These are phyloP conservation scores for Sophora flavescens DNA, from an alignment of 306 rosid species.

Conservation along the genomic window DNA sequence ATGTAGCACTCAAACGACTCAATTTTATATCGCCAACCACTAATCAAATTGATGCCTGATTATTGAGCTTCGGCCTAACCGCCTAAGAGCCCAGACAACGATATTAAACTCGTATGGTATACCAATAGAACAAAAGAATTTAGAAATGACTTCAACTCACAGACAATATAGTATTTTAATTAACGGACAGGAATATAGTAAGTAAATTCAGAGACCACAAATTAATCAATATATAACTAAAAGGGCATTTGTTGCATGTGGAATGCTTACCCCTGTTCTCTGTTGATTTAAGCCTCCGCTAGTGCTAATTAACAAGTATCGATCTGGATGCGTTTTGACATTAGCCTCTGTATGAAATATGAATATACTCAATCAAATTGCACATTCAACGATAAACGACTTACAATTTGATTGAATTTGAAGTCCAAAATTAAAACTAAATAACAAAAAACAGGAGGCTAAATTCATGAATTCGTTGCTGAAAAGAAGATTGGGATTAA, in stretches of 20 bases:
- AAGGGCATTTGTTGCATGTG: neutral
- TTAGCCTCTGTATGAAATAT: slow-evolving; percentile 64
- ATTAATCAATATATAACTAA: neutral
- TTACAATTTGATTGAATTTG: neutral
- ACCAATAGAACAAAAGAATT: neutral
- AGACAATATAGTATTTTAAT: neutral
- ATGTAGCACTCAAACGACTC: slow-evolving; percentile 12
- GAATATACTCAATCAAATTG: neutral
- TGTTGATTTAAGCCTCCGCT: slow-evolving; percentile 98
- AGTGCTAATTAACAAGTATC: slow-evolving; percentile 77
- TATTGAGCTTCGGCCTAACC: neutral
- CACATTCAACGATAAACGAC: neutral
- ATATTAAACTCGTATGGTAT: neutral
- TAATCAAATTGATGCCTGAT: neutral
- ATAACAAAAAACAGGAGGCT: neutral
- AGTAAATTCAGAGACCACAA: neutral
- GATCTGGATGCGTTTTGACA: slow-evolving; percentile 68
- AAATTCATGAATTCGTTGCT: neutral
- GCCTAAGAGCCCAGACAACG: neutral
- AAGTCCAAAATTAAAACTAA: neutral
- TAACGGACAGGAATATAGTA: neutral
- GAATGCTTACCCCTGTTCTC: slow-evolving; percentile 84
- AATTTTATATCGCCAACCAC: neutral
- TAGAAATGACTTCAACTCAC: neutral
- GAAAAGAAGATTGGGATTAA: neutral